Conservation (phyloP, 2,329 filamentous ascomycete genomes). For the Fusarium lyarnte region DNA sequence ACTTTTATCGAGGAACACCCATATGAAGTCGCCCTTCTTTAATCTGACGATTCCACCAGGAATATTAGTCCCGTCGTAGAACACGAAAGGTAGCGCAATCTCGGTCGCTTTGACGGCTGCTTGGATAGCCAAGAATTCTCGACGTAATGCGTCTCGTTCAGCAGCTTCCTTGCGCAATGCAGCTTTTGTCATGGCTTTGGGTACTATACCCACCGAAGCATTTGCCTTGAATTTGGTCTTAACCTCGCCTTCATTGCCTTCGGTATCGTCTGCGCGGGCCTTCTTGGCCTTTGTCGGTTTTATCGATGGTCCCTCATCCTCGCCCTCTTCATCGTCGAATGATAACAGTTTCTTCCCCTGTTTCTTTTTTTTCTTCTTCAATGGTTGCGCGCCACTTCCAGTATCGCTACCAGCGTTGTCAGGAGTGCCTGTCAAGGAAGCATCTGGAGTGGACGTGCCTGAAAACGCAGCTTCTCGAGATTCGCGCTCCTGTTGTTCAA, state of each 20-base stretch:
- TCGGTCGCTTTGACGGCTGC: conserved; percentile 89
- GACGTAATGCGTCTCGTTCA: conserved; percentile 79
- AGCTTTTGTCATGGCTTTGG: conserved; percentile 76
- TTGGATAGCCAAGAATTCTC: conserved; percentile 85
- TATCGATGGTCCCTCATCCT: conserved; percentile 55
- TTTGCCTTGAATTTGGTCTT: conserved; percentile 69
- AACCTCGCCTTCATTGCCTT: conserved; percentile 27
- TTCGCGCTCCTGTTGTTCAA: conserved; percentile 89
- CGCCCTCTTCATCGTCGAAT: conserved; percentile 76
- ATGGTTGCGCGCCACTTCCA: conserved; percentile 31
- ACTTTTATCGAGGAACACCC: conserved; percentile 92
- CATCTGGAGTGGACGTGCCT: conserved; percentile 58
- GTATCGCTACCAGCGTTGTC: conserved; percentile 53
- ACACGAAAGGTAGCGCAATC: conserved; percentile 92
- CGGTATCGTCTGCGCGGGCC: conserved; percentile 48
- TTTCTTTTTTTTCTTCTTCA: conserved; percentile 56
- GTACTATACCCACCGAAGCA: conserved; percentile 67
- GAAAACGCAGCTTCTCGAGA: conserved; percentile 69
- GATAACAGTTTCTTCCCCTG: conserved; percentile 62
- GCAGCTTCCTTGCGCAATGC: conserved; percentile 81
- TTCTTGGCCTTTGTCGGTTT: conserved; percentile 49
- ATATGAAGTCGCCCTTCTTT: conserved; percentile 92
- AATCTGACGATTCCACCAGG: conserved; percentile 85
- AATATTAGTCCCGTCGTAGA: conserved; percentile 93
- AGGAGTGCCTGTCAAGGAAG: conserved; percentile 59